Conservation (phyloP, 345 rosid species). For the Sonneratia alba region DNA sequence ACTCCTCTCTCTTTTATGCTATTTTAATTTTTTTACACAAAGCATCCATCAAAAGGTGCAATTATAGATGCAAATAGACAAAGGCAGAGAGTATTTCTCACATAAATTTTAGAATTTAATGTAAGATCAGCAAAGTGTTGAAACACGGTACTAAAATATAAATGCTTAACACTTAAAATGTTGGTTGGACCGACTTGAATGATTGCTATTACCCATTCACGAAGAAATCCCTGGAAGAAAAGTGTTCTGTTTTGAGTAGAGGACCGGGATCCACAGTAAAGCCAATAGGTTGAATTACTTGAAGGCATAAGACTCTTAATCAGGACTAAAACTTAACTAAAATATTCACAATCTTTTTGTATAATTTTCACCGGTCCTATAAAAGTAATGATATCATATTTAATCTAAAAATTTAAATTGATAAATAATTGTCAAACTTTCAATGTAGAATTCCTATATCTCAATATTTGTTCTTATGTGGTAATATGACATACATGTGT, state of each 20-base stretch:
- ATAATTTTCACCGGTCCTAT: no score
- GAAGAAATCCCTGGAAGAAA: slow-evolving; percentile 54
- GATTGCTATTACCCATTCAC: slow-evolving; percentile 45
- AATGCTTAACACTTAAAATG: background rate
- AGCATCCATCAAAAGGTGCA: slow-evolving; percentile 98
- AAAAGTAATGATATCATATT: no score
- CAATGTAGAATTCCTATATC: no score
- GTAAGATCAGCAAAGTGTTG: background rate
- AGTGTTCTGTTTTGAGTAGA: slow-evolving; percentile 62
- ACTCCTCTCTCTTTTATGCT: no score
- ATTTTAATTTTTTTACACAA: slow-evolving; percentile 16
- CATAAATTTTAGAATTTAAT: background rate
- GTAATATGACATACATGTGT: no score
- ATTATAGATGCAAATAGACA: slow-evolving; percentile 96
- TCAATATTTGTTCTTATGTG: no score
- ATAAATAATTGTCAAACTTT: no score
- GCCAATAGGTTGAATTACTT: slow-evolving; percentile 40
- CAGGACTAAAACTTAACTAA: background rate
- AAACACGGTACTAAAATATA: background rate
- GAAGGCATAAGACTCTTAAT: background rate
- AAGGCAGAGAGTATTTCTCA: slow-evolving; percentile 66
- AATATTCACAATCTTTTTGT: slow-evolving; percentile 9
- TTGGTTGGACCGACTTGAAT: background rate
- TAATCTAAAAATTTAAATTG: no score
- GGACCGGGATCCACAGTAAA: slow-evolving; percentile 92